Evolutionary conservation across 2,329 filamentous ascomycete species (phyloP), one percentile per base, ranked within the genome.

Genomic region (Aspergillus phoenicis): DNA sequence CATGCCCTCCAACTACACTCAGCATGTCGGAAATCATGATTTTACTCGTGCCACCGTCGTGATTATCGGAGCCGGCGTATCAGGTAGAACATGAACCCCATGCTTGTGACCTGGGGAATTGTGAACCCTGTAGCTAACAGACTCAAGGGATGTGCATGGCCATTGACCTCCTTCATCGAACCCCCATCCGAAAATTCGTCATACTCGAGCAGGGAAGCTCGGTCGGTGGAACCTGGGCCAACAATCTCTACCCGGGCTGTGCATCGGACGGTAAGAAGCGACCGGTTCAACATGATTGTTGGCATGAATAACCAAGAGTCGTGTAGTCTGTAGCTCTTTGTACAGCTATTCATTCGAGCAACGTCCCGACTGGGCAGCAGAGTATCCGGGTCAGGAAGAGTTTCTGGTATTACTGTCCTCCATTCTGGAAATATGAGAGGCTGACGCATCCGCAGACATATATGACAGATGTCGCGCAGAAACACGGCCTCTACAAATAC

Each of bases 311-410:
- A n/a, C 38, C 45, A 13, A 54, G 17, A 22, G 24, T 17, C 6
- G n/a, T 20, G 5, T 57, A 77, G 82, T 86, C 8, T 83, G 79
- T 78, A 83, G 79, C 36, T 75, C 81, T 52, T 74, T 88, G 3
- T 88, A 88, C 73, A 84, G 80, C 47, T 87, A 82, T 71, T 86
- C 83, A 5, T 88, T 88, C 66, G 85, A 84, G 38, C 84, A 85
- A 55, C 87, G 87, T 56, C 75, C 83, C 2, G 77, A 82, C 64
- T 87, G 85, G 85, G 82, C 82, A 1, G 75, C 83, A 17, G 80
- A 85, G 57, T 87, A 86, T 66, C 83, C 85, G 0, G 82, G 83
- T 0, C 85, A 88, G 65, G 83, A 86, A 68, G 85, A 88, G 68
- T 85, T 88, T 20, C 75, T 85, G 36, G 78, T 82, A 66, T 15